A percentile compares a stretch with the other conserved stretches of the same genome.
Conservation (phyloP, 805 yeast species). For the Wickerhamiella qilinensis region DNA sequence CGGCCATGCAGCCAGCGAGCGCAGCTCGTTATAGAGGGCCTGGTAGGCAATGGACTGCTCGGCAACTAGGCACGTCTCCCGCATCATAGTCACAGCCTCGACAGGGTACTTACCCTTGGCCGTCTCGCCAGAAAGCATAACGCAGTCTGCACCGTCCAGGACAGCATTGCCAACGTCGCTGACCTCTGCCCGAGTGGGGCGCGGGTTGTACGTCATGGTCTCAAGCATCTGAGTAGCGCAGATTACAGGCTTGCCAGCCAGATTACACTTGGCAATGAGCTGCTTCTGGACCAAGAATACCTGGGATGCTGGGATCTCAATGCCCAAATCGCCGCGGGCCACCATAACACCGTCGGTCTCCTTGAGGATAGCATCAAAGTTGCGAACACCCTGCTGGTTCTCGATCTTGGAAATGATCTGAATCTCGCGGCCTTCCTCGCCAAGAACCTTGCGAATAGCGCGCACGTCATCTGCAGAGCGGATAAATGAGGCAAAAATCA, state of each 20-base stretch:
- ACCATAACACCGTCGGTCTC: slow-evolving; percentile 99
- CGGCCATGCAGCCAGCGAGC: slow-evolving; percentile 73
- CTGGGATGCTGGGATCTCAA: slow-evolving; percentile 98
- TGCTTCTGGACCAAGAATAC: slow-evolving; percentile 98
- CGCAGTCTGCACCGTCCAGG: slow-evolving; percentile 99
- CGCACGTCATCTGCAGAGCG: slow-evolving; percentile 82
- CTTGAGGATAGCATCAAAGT: slow-evolving; percentile 86
- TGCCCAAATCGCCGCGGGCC: slow-evolving; percentile 99
- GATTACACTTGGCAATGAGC: slow-evolving; percentile 96
- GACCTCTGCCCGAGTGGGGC: slow-evolving; percentile 99
- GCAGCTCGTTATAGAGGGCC: slow-evolving; percentile 67
- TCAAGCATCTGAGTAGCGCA: slow-evolving; percentile 99
- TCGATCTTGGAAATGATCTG: slow-evolving; percentile 96
- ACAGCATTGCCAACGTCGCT: slow-evolving; percentile 98
- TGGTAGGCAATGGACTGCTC: slow-evolving; percentile 92
- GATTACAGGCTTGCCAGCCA: slow-evolving; percentile 98
- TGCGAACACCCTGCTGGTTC: slow-evolving; percentile 99
- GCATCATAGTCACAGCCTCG: slow-evolving; percentile 98
- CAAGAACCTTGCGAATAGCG: slow-evolving; percentile 84
- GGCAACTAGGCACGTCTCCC: slow-evolving; percentile 89
- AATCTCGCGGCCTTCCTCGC: slow-evolving; percentile 92
- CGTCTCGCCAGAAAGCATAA: slow-evolving; percentile 98
- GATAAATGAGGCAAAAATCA: slow-evolving; percentile 97
- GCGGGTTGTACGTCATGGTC: slow-evolving; percentile 98
- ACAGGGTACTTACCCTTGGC: slow-evolving; percentile 98